Percentiles rank a stretch among this genome's conserved stretches.
Evolutionary conservation across 495 filamentous ascomycete genomes (phyloP).

Genomic region (Xylaria palmicola): DNA sequence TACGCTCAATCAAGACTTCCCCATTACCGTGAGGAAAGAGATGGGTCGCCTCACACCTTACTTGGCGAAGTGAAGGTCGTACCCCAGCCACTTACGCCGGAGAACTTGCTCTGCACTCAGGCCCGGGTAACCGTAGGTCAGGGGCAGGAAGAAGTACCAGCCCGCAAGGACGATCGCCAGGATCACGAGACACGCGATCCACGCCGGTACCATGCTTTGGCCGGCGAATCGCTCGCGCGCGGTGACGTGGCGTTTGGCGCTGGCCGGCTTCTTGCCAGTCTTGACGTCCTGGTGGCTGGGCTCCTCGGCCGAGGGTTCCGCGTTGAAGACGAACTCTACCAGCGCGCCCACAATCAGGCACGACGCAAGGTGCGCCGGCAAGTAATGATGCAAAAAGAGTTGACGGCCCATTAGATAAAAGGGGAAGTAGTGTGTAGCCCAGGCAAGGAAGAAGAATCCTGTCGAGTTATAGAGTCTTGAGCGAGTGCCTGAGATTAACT

Average conservation of each 20-base stretch:
- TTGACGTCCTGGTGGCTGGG: constrained; percentile 44
- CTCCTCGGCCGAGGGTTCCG: constrained; percentile 65
- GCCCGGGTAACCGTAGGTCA: constrained; percentile 96
- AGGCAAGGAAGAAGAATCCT: constrained; percentile 97
- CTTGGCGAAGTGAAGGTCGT: constrained; percentile 98
- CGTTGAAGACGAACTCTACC: constrained; percentile 93
- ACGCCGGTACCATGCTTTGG: constrained; percentile 74
- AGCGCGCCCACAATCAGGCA: constrained; percentile 94
- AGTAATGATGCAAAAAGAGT: constrained; percentile 96
- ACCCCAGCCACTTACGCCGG: constrained; percentile 90
- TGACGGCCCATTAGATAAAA: constrained; percentile 98
- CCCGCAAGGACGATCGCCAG: constrained; percentile 67
- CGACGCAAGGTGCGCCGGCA: constrained; percentile 91
- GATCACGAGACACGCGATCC: constrained; percentile 74
- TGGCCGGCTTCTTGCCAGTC: constrained; percentile 49
- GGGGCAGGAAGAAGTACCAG: constrained; percentile 89
- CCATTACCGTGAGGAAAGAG: background rate
- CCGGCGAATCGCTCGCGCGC: constrained; percentile 76
- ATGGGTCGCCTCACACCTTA: constrained; percentile 39
- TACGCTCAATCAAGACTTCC: background rate
- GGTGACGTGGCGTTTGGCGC: constrained; percentile 56
- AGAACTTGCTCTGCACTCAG: constrained; percentile 76
- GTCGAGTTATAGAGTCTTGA: constrained; percentile 96
- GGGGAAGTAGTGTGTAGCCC: constrained; percentile 96
- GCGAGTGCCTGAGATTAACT: constrained; percentile 63